Evolutionary conservation across 352 stramenopile genomes (phyloP).

Genomic region (Phytophthora uliginosa): DNA sequence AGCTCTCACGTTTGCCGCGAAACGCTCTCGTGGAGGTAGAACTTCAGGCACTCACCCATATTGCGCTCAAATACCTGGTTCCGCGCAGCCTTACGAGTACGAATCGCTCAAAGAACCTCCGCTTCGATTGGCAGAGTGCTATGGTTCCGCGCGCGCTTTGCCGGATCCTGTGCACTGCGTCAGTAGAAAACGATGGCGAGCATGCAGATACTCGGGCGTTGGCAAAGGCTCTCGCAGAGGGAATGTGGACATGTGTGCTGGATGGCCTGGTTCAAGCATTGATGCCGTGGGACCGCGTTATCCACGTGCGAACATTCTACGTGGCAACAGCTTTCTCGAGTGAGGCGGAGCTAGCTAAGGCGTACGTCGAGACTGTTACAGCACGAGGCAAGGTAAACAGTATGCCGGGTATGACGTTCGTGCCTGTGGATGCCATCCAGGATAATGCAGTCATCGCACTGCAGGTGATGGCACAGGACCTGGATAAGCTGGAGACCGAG

Average conservation of each 20-base stretch:
- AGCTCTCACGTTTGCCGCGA: constrained; percentile 77
- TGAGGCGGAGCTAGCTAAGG: constrained; percentile 56
- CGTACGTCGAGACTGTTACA: constrained; percentile 37
- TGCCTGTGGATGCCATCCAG: constrained; percentile 76
- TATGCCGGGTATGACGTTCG: constrained; percentile 76
- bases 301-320: constrained; percentile 84
- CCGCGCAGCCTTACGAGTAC: constrained; percentile 30
- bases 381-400: constrained; percentile 37
- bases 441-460: constrained; percentile 52
- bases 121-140: constrained; percentile 46
- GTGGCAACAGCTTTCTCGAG: constrained; percentile 52
- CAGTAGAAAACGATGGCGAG: constrained; percentile 9
- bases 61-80: constrained; percentile 61
- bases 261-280: constrained; percentile 50
- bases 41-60: constrained; percentile 78
- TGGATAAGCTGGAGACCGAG: constrained; percentile 88
- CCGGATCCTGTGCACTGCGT: constrained; percentile 56
- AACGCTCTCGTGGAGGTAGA: constrained; percentile 83
- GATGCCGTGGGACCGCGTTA: constrained; percentile 70
- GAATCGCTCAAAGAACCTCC: constrained; percentile 12
- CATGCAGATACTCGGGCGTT: constrained; percentile 22
- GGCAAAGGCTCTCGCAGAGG: constrained; percentile 29
- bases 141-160: constrained; percentile 62
- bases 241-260: constrained; percentile 36
- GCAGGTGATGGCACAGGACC: constrained; percentile 79